These are phyloP conservation scores for Astrothelium macrocarpum DNA, from an alignment of 495 filamentous ascomycete species.

Conservation along the genomic window DNA sequence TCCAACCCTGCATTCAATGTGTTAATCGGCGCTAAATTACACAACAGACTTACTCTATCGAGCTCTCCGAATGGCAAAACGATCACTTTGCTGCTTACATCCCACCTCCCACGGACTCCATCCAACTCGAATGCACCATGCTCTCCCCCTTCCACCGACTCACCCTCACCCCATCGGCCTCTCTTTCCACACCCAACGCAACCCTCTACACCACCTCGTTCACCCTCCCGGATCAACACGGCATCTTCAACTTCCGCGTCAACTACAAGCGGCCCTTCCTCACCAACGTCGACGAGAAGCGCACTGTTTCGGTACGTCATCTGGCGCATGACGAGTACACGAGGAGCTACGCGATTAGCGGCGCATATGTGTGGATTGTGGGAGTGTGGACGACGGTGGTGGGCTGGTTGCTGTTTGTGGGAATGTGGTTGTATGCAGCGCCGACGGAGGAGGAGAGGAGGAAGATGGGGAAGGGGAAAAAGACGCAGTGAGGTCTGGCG, in stretches of 20 bases:
- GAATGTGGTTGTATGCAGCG: constrained; percentile 80
- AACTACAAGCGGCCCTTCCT: constrained; percentile 94
- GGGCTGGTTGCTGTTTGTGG: constrained; percentile 78
- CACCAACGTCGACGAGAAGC: constrained; percentile 85
- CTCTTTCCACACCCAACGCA: constrained; percentile 49
- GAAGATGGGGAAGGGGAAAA: constrained; percentile 46
- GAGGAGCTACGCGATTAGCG: constrained; percentile 78
- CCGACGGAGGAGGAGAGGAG: constrained; percentile 40
- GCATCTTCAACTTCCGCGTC: constrained; percentile 92
- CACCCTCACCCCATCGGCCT: constrained; percentile 46
- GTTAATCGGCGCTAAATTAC: background rate
- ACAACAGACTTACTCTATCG: constrained; percentile 70
- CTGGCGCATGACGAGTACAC: constrained; percentile 96
- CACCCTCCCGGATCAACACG: constrained; percentile 86
- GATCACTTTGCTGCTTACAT: constrained; percentile 64
- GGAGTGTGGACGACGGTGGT: constrained; percentile 74
- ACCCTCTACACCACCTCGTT: constrained; percentile 69
- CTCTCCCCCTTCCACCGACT: constrained; percentile 97
- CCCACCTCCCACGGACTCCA: constrained; percentile 53
- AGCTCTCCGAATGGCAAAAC: constrained; percentile 71
- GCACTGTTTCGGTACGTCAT: constrained; percentile 85
- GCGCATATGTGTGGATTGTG: constrained; percentile 90
- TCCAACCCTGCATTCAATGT: constrained; percentile 5
- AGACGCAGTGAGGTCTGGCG: constrained; percentile 47
- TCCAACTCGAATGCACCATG: constrained; percentile 98